Evolutionary conservation across 331 rosid species (phyloP).

Genomic region (Acacia concinna): DNA sequence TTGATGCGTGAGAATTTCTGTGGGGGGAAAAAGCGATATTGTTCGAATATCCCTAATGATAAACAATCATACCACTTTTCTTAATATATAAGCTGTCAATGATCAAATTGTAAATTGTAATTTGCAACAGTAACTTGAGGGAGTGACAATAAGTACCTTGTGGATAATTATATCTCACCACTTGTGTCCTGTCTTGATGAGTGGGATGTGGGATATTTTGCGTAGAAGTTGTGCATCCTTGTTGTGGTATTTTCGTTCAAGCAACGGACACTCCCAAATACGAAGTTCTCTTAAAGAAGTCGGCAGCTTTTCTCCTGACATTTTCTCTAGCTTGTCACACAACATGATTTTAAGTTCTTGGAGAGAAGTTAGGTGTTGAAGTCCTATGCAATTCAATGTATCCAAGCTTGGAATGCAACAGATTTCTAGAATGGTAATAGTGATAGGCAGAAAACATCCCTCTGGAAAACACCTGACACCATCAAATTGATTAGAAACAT

Average conservation of each 20-base stretch:
- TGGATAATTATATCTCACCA: no score
- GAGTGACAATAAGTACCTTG: not conserved
- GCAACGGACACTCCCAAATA: not conserved
- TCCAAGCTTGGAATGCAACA: not conserved
- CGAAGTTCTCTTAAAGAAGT: not conserved
- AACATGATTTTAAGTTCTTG: rapidly evolving
- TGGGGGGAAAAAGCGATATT: no score
- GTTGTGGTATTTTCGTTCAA: not conserved
- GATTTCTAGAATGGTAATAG: not conserved
- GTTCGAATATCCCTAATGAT: no score
- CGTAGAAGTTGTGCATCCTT: not conserved
- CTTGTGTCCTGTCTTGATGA: no score
- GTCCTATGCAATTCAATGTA: conserved; percentile 12
- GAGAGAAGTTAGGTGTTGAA: conserved; percentile 20
- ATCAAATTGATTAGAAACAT: rapidly evolving
- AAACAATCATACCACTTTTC: no score
- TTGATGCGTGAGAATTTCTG: no score
- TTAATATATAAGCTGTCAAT: no score
- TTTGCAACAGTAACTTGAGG: no score
- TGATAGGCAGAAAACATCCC: conserved; percentile 8
- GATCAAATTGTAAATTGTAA: no score
- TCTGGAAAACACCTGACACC: not conserved
- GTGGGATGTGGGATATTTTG: conserved; percentile 5
- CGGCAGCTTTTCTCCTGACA: conserved; percentile 18
- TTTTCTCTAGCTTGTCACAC: not conserved